These are phyloP conservation scores for Aristolochia californica DNA, from an alignment of 164 flowering plant species.

Conservation along the genomic window DNA sequence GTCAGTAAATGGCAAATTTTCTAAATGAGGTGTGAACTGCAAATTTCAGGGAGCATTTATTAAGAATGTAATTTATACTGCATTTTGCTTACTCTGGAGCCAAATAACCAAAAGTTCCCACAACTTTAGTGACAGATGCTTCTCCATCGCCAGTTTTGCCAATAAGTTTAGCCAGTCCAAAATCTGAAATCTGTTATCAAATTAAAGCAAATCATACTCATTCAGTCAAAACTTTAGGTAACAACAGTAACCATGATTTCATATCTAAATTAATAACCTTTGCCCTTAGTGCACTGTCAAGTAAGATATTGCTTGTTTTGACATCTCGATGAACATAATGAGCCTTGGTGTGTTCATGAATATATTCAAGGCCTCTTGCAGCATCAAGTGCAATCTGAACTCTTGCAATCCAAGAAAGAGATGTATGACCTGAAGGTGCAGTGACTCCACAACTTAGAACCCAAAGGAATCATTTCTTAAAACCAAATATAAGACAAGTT, in stretches of 20 bases:
- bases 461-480: neutral
- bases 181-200: slow-evolving; percentile 72
- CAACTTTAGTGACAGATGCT: slow-evolving; percentile 69
- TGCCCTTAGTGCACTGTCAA: slow-evolving; percentile 73
- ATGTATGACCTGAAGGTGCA: slow-evolving; percentile 47
- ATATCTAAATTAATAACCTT: slow-evolving; percentile 39
- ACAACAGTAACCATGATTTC: neutral
- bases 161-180: slow-evolving; percentile 86
- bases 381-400: slow-evolving; percentile 91
- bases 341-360: slow-evolving; percentile 89
- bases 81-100: slow-evolving; percentile 85
- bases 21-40: too few species aligned
- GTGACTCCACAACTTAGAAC: neutral
- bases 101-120: slow-evolving; percentile 91
- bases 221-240: slow-evolving; percentile 2
- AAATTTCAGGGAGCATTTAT: neutral
- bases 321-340: slow-evolving; percentile 96
- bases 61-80: slow-evolving; percentile 2
- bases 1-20: slow-evolving; percentile 6
- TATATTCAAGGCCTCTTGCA: slow-evolving; percentile 90
- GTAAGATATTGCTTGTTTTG: slow-evolving; percentile 88
- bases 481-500: too few species aligned
- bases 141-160: slow-evolving; percentile 65
- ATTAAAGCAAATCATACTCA: slow-evolving; percentile 5
- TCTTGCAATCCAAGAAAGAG: slow-evolving; percentile 87